A percentile compares a stretch with the other conserved stretches of the same genome.
These are phyloP conservation scores for Diplocarpon mali DNA, from an alignment of 2,329 filamentous ascomycete species.

Conservation along the genomic window DNA sequence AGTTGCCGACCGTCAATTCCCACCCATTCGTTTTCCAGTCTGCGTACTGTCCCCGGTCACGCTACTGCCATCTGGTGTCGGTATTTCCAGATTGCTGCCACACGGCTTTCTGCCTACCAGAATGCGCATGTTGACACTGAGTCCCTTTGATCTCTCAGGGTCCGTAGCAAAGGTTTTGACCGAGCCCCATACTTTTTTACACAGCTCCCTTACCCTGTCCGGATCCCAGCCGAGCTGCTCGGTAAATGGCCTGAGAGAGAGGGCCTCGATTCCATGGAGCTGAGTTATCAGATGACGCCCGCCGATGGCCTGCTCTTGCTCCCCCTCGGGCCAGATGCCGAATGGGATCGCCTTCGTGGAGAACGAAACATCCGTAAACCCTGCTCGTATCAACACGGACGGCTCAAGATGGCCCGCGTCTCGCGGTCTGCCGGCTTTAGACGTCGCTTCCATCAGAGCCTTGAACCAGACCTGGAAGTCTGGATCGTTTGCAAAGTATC, in stretches of 20 bases:
- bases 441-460: conserved; percentile 14
- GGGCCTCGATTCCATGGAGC: conserved; percentile 20
- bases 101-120: too few species aligned
- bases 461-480: conserved; percentile 6
- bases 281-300: conserved; percentile 20
- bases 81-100: too few species aligned
- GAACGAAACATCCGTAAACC: conserved; percentile 34
- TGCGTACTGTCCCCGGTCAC: too few species aligned
- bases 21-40: too few species aligned
- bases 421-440: conserved; percentile 15
- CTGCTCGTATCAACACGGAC: conserved; percentile 26
- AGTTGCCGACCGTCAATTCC: too few species aligned
- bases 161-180: conserved; percentile 16
- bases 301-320: conserved; percentile 16
- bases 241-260: conserved; percentile 19
- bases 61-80: too few species aligned
- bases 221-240: conserved; percentile 21
- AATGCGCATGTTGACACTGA: too few species aligned
- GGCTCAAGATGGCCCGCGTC: conserved; percentile 16
- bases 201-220: conserved; percentile 16
- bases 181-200: conserved; percentile 8
- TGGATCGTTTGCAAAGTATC: conserved; percentile 14
- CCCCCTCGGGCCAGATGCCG: conserved; percentile 29
- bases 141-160: conserved; percentile 14
- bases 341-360: conserved; percentile 18